Conservation (phyloP, 2,329 filamentous ascomycete species). For the Cordyceps pruinosa region DNA sequence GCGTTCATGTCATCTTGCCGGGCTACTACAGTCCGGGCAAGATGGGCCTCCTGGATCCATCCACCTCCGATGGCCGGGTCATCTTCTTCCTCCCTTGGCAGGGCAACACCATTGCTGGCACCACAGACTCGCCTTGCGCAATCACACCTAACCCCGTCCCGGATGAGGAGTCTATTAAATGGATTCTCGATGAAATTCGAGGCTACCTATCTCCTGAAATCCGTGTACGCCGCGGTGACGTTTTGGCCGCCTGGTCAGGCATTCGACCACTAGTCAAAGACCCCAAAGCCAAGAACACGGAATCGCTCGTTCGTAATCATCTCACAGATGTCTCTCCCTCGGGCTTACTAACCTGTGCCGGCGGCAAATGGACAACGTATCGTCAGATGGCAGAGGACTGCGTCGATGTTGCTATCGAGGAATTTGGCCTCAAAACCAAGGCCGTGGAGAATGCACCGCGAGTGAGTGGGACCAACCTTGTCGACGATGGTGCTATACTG, state of each 20-base stretch:
- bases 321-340: slow-evolving; percentile 72
- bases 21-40: slow-evolving; percentile 79
- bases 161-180: slow-evolving; percentile 77
- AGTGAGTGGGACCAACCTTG: slow-evolving; percentile 60
- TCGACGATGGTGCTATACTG: slow-evolving; percentile 61
- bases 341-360: slow-evolving; percentile 76
- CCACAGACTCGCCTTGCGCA: slow-evolving; percentile 69
- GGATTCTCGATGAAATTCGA: slow-evolving; percentile 79
- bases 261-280: slow-evolving; percentile 82
- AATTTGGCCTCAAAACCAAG: slow-evolving; percentile 56
- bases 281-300: slow-evolving; percentile 76
- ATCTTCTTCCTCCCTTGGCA: slow-evolving; percentile 95
- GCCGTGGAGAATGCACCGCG: slow-evolving; percentile 54
- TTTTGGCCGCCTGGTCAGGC: slow-evolving; percentile 85
- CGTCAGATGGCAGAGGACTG: slow-evolving; percentile 89
- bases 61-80: slow-evolving; percentile 79
- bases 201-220: slow-evolving; percentile 79
- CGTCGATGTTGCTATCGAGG: slow-evolving; percentile 69
- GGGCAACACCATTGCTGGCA: slow-evolving; percentile 85
- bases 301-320: slow-evolving; percentile 83
- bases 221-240: slow-evolving; percentile 75
- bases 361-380: slow-evolving; percentile 91
- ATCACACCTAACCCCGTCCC: slow-evolving; percentile 70
- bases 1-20: slow-evolving; percentile 79
- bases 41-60: slow-evolving; percentile 83